Evolutionary conservation across 2,329 filamentous ascomycete genomes (phyloP), one percentile per base, ranked within the genome.

Genomic region (Xylariaceae sp.): DNA sequence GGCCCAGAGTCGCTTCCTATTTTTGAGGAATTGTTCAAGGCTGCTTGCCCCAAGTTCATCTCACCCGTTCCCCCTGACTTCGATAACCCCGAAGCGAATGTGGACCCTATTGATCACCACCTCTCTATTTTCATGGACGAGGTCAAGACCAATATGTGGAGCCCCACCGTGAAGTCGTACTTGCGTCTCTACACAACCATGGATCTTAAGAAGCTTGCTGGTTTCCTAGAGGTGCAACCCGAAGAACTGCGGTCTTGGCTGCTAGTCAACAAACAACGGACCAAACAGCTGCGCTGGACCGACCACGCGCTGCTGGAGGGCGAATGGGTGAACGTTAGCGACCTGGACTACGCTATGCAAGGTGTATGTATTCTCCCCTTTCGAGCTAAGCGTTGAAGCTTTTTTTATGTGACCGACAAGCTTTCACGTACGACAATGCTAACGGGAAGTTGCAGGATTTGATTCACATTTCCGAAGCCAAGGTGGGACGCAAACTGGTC

Each of bases 11-110:
- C 93, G 43, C 90, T 99, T 21, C 93, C 93, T 65, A 88, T 99
- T 71, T 99, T 96, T 70, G 95, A 98, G 84, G 95, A 98, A 82
- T 88, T 99, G 68, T 99, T 99, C 90, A 89, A 90, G 72, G 84
- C 89, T 61, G 90, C 95, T n/a, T 98, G 95, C 87, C 95, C 95
- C 76, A 98, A 97, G 82, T 99, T 99, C 84, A 99, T 99, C 84
- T 96, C 89, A 61, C 95, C 95, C 49, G 95, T 95, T 18, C 91
- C 93, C 56, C 95, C 95, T 50, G 93, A 99, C 80, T 99, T 99
- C 76, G 95, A 98, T 74, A 93, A 96, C 84, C 92, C 95, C 62
- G 88, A 93, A 77, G 79, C 93, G 78, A 99, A 99, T 82, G 83
- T 98, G 69, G 95, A 99, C 79, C 95, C 95, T 43, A 86, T 97